Evolutionary conservation across 768 basidiomycete species (phyloP).

Genomic region (Pulveroboletus sp.): DNA sequence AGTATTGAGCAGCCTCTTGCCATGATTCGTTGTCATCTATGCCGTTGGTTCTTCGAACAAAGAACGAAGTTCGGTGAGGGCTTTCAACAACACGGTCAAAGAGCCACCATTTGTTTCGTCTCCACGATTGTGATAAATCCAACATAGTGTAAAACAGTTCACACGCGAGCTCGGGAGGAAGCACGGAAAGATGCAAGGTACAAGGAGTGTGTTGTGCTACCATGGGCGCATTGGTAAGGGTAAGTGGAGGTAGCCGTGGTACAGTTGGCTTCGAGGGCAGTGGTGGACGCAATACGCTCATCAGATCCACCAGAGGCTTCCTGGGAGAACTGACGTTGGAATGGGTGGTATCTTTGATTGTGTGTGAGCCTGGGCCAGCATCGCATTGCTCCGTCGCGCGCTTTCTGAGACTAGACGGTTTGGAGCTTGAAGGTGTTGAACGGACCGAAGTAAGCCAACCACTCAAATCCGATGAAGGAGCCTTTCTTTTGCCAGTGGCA

Average conservation of each 20-base stretch:
- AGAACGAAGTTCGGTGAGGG: constrained; percentile 80
- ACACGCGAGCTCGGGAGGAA: constrained; percentile 74
- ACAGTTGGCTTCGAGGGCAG: constrained; percentile 32
- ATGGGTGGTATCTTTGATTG: constrained; percentile 18
- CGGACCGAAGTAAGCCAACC: constrained; percentile 46
- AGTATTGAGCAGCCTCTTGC: constrained; percentile 72
- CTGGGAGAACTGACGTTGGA: constrained; percentile 14
- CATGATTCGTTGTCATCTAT: constrained; percentile 46
- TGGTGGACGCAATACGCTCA: constrained; percentile 54
- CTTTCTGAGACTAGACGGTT: constrained; percentile 20
- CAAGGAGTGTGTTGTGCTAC: constrained; percentile 71
- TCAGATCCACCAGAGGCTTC: constrained; percentile 44
- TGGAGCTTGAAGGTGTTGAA: constrained; percentile 16
- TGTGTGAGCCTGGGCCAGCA: neutral
- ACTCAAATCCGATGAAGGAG: constrained; percentile 43
- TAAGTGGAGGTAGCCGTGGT: constrained; percentile 52
- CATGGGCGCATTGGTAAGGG: constrained; percentile 56
- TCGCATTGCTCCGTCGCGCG: constrained; percentile 4
- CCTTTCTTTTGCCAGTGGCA: constrained; percentile 43
- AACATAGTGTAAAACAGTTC: constrained; percentile 71
- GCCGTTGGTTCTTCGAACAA: constrained; percentile 49
- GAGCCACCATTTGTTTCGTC: constrained; percentile 79
- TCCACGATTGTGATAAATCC: constrained; percentile 57
- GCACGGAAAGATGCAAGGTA: constrained; percentile 63
- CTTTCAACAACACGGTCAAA: constrained; percentile 80